Evolutionary conservation across 1,284 basidiomycete species (phyloP), one percentile per base, ranked within the genome.

Genomic region (Microbotryum scabiosae): DNA sequence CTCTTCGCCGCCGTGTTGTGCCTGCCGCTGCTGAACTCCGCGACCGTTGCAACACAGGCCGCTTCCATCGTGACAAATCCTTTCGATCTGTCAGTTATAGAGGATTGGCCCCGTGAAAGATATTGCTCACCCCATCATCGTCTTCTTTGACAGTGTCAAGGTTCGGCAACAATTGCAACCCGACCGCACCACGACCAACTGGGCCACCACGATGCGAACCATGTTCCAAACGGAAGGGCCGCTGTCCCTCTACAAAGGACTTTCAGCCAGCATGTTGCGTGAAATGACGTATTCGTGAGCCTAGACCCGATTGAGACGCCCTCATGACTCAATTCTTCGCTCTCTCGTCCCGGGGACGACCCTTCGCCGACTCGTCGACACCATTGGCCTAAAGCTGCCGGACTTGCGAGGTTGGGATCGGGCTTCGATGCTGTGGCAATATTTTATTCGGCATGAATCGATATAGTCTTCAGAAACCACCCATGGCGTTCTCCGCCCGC

Each of bases 161-260:
- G 70, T 72, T n/a, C 64, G 70, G 2, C 70, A 72, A 41, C 70
- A 72, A 32, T 60, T 72, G 10, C 58, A 64, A 21, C 57, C 53
- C 18, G 57, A 49, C 5, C 44, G 54, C 8, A 48, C 30, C 9
- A 28, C 46, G 23, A 69, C 68, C 4, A 58, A 56, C 53, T 69
- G 67, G 50, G 54, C 56, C 25, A 60, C 50, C n/a, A 67, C 68
- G 1, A 49, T 68, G 44, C 57, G 53, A 14, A 53, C 45, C 23
- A 71, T 72, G 69, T 53, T 70, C 20, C 51, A 51, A 26, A 56
- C 53, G 1, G 70, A 71, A 49, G 70, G 70, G 0, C 7, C 57
- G 7, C 26, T 49, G 6, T 55, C 50, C 9, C n/a, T 70, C 6
- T 72, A 67, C 45, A 72, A 72, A 57, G 70, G 70, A 1, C 26